Percentiles rank a stretch among this genome's conserved stretches.
Evolutionary conservation across 75 land plant genomes (phyloP).

Genomic region (Adiantum capillusveneris): DNA sequence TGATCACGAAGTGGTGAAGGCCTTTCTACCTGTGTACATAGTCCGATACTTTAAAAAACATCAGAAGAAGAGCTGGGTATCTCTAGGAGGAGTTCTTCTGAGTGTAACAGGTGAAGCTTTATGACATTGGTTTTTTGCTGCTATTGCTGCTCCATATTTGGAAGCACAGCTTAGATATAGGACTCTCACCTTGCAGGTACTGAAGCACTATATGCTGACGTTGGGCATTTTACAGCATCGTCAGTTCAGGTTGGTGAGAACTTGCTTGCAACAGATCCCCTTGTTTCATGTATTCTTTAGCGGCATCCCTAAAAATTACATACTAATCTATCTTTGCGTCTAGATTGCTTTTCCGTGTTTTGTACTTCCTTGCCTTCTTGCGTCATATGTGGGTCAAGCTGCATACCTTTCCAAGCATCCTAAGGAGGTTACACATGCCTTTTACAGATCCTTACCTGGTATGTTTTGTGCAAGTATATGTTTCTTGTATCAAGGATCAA

Average conservation of each 20-base stretch:
- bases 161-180: neutral
- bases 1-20: slow-evolving; percentile 37
- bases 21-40: slow-evolving; percentile 48
- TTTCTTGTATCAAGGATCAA: neutral
- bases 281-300: neutral
- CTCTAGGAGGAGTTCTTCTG: slow-evolving; percentile 68
- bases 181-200: neutral
- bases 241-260: neutral
- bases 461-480: neutral
- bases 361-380: slow-evolving; percentile 35
- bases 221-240: neutral
- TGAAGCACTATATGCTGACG: neutral
- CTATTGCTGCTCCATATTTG: too few species aligned
- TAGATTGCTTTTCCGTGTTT: slow-evolving; percentile 40
- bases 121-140: neutral
- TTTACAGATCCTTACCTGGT: slow-evolving; percentile 51
- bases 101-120: slow-evolving; percentile 45
- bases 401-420: slow-evolving; percentile 35
- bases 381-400: slow-evolving; percentile 55
- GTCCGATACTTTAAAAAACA: slow-evolving; percentile 38
- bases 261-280: neutral
- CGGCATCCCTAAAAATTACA: neutral
- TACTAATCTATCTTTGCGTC: too few species aligned
- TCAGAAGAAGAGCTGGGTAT: slow-evolving; percentile 46
- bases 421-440: slow-evolving; percentile 22